These are phyloP conservation scores for Fusarium decemcellulare DNA, from an alignment of 2,329 filamentous ascomycete genomes.

Conservation along the genomic window DNA sequence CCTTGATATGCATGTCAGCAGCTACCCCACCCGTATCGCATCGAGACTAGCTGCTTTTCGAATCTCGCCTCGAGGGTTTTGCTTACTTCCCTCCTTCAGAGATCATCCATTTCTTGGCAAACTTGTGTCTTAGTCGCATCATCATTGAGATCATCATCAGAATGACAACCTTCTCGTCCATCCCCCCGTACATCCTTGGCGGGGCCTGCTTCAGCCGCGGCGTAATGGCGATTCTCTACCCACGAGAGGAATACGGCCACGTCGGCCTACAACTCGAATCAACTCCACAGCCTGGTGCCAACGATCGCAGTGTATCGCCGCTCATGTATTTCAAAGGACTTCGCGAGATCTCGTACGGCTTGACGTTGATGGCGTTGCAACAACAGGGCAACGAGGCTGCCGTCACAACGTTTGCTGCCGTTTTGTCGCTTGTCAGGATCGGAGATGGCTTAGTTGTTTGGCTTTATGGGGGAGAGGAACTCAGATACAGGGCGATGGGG, in stretches of 20 bases:
- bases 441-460: constrained; percentile 53
- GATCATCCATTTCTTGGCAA: background rate
- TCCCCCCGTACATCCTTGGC: constrained; percentile 43
- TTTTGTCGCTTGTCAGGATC: constrained; percentile 49
- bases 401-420: constrained; percentile 47
- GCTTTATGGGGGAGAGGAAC: constrained; percentile 46
- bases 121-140: background rate
- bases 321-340: constrained; percentile 54
- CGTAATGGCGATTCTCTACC: constrained; percentile 42
- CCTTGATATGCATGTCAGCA: no score
- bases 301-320: constrained; percentile 42
- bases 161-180: constrained; percentile 43
- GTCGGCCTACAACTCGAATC: constrained; percentile 44
- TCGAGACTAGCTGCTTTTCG: background rate
- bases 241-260: constrained; percentile 43
- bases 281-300: background rate
- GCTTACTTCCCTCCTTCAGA: background rate
- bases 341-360: constrained; percentile 52
- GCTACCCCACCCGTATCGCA: background rate
- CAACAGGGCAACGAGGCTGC: constrained; percentile 47
- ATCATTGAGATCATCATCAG: background rate
- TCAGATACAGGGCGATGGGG: constrained; percentile 40
- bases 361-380: constrained; percentile 47
- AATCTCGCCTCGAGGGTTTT: background rate
- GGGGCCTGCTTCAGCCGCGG: constrained; percentile 44